These are phyloP conservation scores for Rhytidhysteron rufulum DNA, from an alignment of 2,329 filamentous ascomycete genomes.

Conservation along the genomic window DNA sequence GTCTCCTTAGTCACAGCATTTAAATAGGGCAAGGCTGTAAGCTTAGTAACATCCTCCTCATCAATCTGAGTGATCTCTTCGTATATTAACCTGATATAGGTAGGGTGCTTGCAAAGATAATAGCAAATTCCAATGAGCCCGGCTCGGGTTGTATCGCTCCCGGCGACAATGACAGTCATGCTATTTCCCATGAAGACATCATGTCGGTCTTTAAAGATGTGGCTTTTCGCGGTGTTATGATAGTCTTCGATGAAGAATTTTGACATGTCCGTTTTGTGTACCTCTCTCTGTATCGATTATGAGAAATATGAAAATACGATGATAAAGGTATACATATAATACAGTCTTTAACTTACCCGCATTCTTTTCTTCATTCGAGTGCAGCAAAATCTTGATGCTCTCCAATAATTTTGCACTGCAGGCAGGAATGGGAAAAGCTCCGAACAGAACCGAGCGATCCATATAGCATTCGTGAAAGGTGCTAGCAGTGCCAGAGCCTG, in stretches of 20 bases:
- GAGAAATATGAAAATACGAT: too few species aligned
- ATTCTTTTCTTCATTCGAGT: constrained; percentile 7
- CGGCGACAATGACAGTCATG: constrained; percentile 10
- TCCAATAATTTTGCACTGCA: constrained; percentile 7
- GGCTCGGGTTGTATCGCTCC: constrained; percentile 12
- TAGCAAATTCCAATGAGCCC: constrained; percentile 9
- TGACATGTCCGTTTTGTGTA: constrained; percentile 11
- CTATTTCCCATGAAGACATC: constrained; percentile 6
- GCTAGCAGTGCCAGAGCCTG: constrained; percentile 10
- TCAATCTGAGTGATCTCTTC: constrained; percentile 7
- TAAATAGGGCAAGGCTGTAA: constrained; percentile 10
- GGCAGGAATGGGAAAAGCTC: constrained; percentile 9
- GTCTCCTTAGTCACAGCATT: constrained; percentile 15
- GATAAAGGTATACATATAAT: too few species aligned
- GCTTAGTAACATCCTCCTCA: constrained; percentile 1
- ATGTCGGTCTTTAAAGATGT: background rate
- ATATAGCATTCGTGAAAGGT: constrained; percentile 9
- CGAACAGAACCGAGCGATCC: constrained; percentile 10
- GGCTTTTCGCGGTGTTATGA: background rate
- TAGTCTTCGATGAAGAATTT: constrained; percentile 12
- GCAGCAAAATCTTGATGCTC: constrained; percentile 11
- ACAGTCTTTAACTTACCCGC: constrained; percentile 6
- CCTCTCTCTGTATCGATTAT: too few species aligned
- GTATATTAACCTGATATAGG: constrained; percentile 6
- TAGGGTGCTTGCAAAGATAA: constrained; percentile 10